Evolutionary conservation across 176 grass and related monocot species (phyloP).

Genomic region (Phoenix roebelenii): DNA sequence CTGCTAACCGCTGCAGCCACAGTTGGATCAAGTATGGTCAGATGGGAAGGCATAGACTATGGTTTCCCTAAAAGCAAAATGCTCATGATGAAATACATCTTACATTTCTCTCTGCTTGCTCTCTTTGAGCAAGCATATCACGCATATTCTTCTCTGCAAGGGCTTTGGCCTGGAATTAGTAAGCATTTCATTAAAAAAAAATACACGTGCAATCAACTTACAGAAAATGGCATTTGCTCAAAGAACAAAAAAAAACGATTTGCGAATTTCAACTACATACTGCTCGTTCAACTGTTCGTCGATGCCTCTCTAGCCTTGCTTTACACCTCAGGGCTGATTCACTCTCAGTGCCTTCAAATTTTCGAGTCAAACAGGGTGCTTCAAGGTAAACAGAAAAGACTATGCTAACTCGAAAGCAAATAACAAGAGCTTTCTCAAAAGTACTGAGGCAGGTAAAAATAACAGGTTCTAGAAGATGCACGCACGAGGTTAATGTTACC

Average conservation of each 20-base stretch:
- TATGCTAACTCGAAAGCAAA: too few species aligned
- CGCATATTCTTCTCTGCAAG: constrained; percentile 33
- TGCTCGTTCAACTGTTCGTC: constrained; percentile 77
- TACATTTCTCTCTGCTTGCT: constrained; percentile 54
- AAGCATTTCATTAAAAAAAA: neutral
- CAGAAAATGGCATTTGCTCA: too few species aligned
- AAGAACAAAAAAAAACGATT: constrained; percentile 5
- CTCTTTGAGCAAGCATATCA: constrained; percentile 14
- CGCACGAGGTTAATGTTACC: constrained; percentile 20
- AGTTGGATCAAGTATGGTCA: constrained; percentile 1
- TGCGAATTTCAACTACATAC: constrained; percentile 24
- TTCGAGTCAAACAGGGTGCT: neutral
- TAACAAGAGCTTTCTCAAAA: too few species aligned
- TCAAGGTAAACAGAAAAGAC: too few species aligned
- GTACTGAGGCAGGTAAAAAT: too few species aligned
- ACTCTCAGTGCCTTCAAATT: constrained; percentile 35
- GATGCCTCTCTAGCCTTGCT: constrained; percentile 88
- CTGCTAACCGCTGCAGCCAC: constrained; percentile 68
- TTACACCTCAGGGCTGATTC: constrained; percentile 80
- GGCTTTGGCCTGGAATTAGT: constrained; percentile 58
- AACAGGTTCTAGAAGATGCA: neutral
- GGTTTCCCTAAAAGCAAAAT: neutral
- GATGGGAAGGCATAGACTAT: constrained; percentile 15
- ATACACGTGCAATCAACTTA: neutral
- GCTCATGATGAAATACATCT: constrained; percentile 16